Evolutionary conservation across 352 stramenopile species (phyloP).

Genomic region (Thalassiosira delicatula): DNA sequence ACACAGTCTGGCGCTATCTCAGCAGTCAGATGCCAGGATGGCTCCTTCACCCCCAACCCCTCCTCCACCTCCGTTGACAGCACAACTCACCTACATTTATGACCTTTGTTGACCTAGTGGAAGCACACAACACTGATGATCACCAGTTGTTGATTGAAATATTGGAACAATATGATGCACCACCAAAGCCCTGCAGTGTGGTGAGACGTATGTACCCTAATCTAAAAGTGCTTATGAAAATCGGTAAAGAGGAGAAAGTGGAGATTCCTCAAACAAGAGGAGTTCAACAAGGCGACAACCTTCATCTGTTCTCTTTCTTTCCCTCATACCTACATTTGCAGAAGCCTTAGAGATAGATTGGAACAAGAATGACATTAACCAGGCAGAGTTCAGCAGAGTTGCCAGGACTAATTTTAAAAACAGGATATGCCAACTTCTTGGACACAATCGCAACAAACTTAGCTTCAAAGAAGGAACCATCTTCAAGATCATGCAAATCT

Average conservation of each 20-base stretch:
- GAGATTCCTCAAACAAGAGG: constrained; percentile 17
- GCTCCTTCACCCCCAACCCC: too few species aligned
- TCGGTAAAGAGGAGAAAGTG: not conserved
- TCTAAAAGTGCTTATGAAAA: constrained; percentile 15
- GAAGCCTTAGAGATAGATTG: constrained; percentile 19
- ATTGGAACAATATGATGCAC: constrained; percentile 17
- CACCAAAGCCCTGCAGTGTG: constrained; percentile 11
- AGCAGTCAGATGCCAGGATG: too few species aligned
- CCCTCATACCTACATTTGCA: constrained; percentile 26
- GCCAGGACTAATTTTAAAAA: not conserved
- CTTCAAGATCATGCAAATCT: constrained; percentile 1
- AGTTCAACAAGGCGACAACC: constrained; percentile 20
- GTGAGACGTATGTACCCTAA: constrained; percentile 18
- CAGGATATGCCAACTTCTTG: not conserved
- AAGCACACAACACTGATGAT: constrained; percentile 32
- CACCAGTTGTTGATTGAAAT: constrained; percentile 22
- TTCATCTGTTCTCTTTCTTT: constrained; percentile 35
- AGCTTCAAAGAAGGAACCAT: not conserved
- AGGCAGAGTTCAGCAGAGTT: constrained; percentile 1
- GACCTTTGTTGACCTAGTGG: constrained; percentile 29
- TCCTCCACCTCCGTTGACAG: too few species aligned
- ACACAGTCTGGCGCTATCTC: too few species aligned
- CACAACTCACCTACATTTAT: constrained; percentile 15
- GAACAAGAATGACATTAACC: constrained; percentile 2
- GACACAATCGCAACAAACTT: not conserved